Percentiles rank a stretch among this genome's conserved stretches.
Conservation (phyloP, 2,329 filamentous ascomycete genomes). For the Hymenoscyphus infarciens region DNA sequence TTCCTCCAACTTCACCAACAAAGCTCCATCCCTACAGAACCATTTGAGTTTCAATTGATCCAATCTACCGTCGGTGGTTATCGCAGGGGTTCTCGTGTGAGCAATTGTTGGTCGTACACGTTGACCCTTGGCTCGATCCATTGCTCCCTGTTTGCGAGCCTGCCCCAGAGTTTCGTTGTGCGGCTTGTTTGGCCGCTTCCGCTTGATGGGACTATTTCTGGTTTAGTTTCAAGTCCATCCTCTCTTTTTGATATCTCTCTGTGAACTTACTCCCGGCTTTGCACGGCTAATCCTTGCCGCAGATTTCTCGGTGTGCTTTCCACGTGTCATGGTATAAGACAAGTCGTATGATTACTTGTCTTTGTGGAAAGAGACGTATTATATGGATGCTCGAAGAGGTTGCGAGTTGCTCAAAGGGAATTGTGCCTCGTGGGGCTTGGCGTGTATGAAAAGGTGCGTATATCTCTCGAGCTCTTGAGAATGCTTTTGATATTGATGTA, state of each 20-base stretch:
- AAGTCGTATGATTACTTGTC: background rate
- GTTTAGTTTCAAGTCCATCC: slow-evolving; percentile 6
- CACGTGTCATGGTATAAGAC: slow-evolving; percentile 18
- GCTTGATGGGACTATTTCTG: slow-evolving; percentile 21
- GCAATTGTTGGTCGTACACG: slow-evolving; percentile 1
- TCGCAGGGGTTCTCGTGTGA: background rate
- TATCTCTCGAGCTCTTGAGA: background rate
- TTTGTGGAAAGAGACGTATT: background rate
- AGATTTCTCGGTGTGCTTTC: slow-evolving; percentile 19
- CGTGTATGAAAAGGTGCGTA: no score
- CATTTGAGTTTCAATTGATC: background rate
- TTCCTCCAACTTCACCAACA: background rate
- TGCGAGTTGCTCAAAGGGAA: background rate
- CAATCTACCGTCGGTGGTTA: background rate
- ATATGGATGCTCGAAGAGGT: background rate
- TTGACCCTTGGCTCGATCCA: background rate
- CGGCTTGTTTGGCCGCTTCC: slow-evolving; percentile 17
- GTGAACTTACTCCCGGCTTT: slow-evolving; percentile 22
- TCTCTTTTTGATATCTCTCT: background rate
- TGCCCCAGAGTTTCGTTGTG: slow-evolving; percentile 16
- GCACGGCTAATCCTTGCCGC: slow-evolving; percentile 19
- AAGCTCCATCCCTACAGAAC: background rate
- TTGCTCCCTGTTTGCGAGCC: background rate
- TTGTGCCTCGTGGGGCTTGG: background rate
- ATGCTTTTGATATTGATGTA: background rate